Evolutionary conservation across 805 yeast species (phyloP), one percentile per base, ranked within the genome.

Genomic region (Aciculoconidium aculeatum): DNA sequence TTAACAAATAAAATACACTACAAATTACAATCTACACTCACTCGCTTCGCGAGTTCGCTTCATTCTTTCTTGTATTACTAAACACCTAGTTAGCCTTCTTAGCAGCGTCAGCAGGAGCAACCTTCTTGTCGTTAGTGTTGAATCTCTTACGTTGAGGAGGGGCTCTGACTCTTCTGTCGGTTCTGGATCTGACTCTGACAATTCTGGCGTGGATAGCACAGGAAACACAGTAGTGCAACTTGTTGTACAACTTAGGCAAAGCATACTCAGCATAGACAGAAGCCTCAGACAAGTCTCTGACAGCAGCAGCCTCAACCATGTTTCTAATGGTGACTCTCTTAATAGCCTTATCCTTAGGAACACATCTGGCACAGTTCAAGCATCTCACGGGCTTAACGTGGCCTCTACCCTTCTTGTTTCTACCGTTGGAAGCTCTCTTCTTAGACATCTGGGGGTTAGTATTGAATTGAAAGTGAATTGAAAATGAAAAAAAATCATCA

Each of bases 351-450:
- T 92, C 99, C 84, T 92, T 92, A 68, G 98, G 96, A 60, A 92
- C 95, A 77, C 95, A 85, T 73, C 95, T 86, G 61, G 96, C 83
- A 75, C 99, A 92, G 96, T 92, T 92, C 65, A 87, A 83, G 80
- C 99, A 92, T 83, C 99, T 88, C 64, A 90, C 96, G 68, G 95
- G 94, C 74, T 84, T 85, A 72, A 85, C 96, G 95, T 92, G 97
- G 69, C 99, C 99, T 86, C 99, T 92, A 70, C 97, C 97, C 78
- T 87, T 88, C 94, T 92, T 92, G 94, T 92, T 92, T 80, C 99
- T 90, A 81, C 99, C 99, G 96, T 88, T 87, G 92, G 96, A 87
- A 72, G 97, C 87, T 88, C 99, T 90, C 97, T 92, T 92, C 86
- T 92, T 92, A 74, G 98, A 97, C 99, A 92, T 92, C 50, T 70